Evolutionary conservation across 768 basidiomycete genomes (phyloP), one percentile per base, ranked within the genome.

Genomic region (Hysterangium stoloniferum): DNA sequence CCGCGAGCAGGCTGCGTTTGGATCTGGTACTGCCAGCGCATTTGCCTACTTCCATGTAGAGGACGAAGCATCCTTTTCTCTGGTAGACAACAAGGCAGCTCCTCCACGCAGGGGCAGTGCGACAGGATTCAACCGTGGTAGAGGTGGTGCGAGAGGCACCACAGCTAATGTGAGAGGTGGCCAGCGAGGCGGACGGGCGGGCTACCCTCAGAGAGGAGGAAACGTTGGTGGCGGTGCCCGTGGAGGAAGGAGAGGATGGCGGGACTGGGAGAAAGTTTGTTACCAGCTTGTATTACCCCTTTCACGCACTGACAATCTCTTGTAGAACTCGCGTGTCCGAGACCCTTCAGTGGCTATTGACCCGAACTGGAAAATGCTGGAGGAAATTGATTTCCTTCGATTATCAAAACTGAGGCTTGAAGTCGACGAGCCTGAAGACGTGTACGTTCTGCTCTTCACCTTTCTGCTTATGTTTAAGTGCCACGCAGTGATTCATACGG

Each of bases 31-130:
- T 45, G 84, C 89, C 9, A 94, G 82, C 59, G 90, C 91, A 12
- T 97, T 97, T 62, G 89, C 91, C 6, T 96, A 95, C 68, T 93
- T 93, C 74, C 94, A 97, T 67, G 94, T 88, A 52, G 96, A 98
- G 68, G 96, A 99, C 62, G 96, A 99, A 68, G 86, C 91, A 5
- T 86, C 83, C 43, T 99, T 99, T 76, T 94, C 91, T 19, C 75
- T 99, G 44, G 96, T 99, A 42, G 94, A 97, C 62, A 91, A 83
- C 65, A 94, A 90, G 68, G 62, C 80, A 38, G 71, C 79, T 34
- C 71, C 80, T 38, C 75, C 81, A 29, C 80, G 87, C 57, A 77
- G 86, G 38, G 86, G 88, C n/a, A 75, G 77, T 29, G 68, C 68
- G 6, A 83, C 43, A 15, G 56, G 60, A 36, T 57, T 85, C 57